A percentile compares a stretch with the other conserved stretches of the same genome.
These are phyloP conservation scores for Purpureocillium lavendulum DNA, from an alignment of 2,329 filamentous ascomycete genomes.

Conservation along the genomic window DNA sequence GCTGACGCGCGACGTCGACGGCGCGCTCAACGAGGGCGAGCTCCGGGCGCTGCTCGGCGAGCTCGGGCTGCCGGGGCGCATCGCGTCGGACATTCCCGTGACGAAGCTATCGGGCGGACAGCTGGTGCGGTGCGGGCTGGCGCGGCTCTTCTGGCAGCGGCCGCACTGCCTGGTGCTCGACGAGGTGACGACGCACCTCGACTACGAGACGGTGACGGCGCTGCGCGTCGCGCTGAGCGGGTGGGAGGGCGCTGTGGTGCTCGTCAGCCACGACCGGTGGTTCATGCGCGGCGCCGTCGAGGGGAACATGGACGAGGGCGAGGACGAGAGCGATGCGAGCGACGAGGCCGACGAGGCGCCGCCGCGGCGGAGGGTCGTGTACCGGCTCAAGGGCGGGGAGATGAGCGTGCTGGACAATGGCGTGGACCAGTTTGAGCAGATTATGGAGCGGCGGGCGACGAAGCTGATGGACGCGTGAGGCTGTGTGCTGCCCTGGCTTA, in stretches of 20 bases:
- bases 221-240: conserved; percentile 55
- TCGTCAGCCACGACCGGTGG: conserved; percentile 78
- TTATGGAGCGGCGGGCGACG: conserved; percentile 50
- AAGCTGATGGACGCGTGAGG: conserved; percentile 24
- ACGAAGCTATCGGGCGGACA: conserved; percentile 72
- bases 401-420: conserved; percentile 49
- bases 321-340: conserved; percentile 25
- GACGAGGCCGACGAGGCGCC: conserved; percentile 32
- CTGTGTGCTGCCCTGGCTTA: no score
- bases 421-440: conserved; percentile 56
- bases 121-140: conserved; percentile 57
- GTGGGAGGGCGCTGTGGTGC: conserved; percentile 67
- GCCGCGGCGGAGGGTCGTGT: conserved; percentile 45
- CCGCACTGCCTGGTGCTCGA: conserved; percentile 71
- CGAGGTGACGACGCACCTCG: conserved; percentile 78
- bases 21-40: conserved; percentile 54
- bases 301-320: conserved; percentile 25
- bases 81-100: conserved; percentile 66
- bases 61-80: conserved; percentile 61
- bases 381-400: conserved; percentile 49
- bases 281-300: conserved; percentile 64
- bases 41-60: conserved; percentile 57
- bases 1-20: conserved; percentile 45
- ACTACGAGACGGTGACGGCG: conserved; percentile 71
- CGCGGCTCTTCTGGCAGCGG: conserved; percentile 56